phyloP scores from a whole-genome alignment of 208 protist genomes.

The Porcisia deanei region DNA sequence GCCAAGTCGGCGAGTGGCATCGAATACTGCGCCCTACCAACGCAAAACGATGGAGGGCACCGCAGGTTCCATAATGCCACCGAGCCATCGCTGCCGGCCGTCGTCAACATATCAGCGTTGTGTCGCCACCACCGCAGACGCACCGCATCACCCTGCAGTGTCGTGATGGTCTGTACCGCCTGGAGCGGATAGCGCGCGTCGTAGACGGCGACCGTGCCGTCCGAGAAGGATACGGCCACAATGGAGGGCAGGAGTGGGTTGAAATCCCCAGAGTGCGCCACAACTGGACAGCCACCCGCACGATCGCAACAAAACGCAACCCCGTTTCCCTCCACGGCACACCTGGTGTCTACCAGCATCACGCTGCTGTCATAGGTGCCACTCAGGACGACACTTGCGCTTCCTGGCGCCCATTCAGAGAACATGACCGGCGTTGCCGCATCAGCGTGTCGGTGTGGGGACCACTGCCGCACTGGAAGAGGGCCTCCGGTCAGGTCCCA shows the following conservation, averaged over 20 bases:
- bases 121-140: constrained; percentile 67
- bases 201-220: constrained; percentile 77
- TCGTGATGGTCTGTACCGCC: constrained; percentile 60
- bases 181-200: constrained; percentile 62
- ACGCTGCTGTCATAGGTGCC: constrained; percentile 72
- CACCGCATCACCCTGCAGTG: constrained; percentile 74
- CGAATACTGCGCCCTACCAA: constrained; percentile 71
- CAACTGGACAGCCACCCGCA: constrained; percentile 32
- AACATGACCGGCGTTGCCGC: constrained; percentile 55
- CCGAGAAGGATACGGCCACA: constrained; percentile 55
- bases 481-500: constrained; percentile 63
- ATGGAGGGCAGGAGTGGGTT: constrained; percentile 69
- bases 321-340: constrained; percentile 17
- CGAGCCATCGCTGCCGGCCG: constrained; percentile 76
- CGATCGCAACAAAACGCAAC: constrained; percentile 12
- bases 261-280: constrained; percentile 60
- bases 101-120: constrained; percentile 73
- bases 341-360: constrained; percentile 62
- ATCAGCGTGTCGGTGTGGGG: constrained; percentile 36
- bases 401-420: constrained; percentile 68
- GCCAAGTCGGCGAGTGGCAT: constrained; percentile 52
- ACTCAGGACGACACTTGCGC: constrained; percentile 62
- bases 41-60: constrained; percentile 71
- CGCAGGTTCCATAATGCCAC: constrained; percentile 84
- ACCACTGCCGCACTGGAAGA: constrained; percentile 57